Evolutionary conservation across 495 filamentous ascomycete genomes (phyloP).

Genomic region (Xylaria longipes): DNA sequence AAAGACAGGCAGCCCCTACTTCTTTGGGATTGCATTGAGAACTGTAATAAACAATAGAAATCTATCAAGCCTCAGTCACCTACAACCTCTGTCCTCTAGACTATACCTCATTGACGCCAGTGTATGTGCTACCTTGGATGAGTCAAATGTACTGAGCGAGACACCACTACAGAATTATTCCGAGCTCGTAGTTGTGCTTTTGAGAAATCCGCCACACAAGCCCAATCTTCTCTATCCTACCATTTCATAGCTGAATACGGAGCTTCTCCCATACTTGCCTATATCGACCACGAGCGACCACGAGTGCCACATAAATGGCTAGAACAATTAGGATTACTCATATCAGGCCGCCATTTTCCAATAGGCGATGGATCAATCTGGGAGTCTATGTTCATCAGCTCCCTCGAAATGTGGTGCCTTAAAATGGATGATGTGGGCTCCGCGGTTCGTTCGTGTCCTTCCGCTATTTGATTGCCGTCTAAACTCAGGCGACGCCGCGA

Average conservation of each 20-base stretch:
- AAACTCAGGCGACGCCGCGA: neutral
- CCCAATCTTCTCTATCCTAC: neutral
- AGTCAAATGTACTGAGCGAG: too few species aligned
- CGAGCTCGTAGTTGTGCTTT: neutral
- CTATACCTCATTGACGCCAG: neutral
- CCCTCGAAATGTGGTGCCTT: neutral
- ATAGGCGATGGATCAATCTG: neutral
- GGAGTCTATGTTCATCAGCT: neutral
- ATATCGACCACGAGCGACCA: neutral
- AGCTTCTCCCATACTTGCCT: neutral
- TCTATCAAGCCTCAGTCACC: neutral
- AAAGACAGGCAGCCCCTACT: constrained; percentile 30
- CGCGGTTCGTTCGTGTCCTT: neutral
- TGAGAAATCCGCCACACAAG: neutral
- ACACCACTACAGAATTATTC: too few species aligned
- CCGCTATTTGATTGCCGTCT: neutral
- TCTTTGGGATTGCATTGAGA: neutral
- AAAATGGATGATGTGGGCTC: neutral
- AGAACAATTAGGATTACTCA: neutral
- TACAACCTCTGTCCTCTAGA: neutral
- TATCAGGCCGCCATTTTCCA: neutral
- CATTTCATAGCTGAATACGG: neutral
- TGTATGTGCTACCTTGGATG: too few species aligned
- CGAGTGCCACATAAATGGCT: neutral
- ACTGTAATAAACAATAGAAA: neutral